These are phyloP conservation scores for Irpex sp. DNA, from an alignment of 1,284 basidiomycete genomes.

Conservation along the genomic window DNA sequence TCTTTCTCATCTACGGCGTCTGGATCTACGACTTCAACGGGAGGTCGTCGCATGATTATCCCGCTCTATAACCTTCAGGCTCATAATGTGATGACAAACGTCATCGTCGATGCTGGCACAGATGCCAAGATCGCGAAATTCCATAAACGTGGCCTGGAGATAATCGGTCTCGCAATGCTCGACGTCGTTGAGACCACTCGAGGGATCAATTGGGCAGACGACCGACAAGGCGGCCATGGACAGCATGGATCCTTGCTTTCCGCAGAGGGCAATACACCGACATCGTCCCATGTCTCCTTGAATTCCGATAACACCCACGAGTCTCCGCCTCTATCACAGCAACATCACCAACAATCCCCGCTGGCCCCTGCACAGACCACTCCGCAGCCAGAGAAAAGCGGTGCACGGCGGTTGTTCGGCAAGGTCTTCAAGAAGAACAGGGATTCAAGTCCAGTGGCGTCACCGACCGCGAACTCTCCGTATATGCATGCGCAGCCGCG, in stretches of 20 bases:
- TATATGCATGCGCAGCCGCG: background rate
- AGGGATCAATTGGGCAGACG: conserved; percentile 11
- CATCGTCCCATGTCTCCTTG: conserved; percentile 36
- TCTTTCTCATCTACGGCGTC: conserved; percentile 49
- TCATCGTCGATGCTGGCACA: conserved; percentile 88
- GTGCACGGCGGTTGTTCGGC: conserved; percentile 63
- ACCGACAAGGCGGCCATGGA: background rate
- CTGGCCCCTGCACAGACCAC: conserved; percentile 14
- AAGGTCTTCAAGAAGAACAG: conserved; percentile 66
- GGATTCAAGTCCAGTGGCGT: conserved; percentile 19
- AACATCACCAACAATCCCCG: conserved; percentile 12
- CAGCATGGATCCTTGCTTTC: conserved; percentile 11
- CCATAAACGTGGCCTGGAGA: conserved; percentile 76
- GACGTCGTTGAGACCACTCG: conserved; percentile 82
- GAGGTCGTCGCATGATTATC: conserved; percentile 65
- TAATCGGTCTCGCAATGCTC: conserved; percentile 70
- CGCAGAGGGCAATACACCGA: conserved; percentile 26
- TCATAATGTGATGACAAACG: conserved; percentile 90
- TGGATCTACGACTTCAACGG: conserved; percentile 39
- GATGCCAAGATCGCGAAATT: conserved; percentile 94
- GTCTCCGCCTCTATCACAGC: conserved; percentile 10
- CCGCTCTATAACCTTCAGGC: conserved; percentile 92
- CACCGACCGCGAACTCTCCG: background rate
- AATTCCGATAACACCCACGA: conserved; percentile 26
- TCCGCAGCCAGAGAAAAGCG: conserved; percentile 10